phyloP scores from a whole-genome alignment of 2,329 filamentous ascomycete species.

The Aaosphaeria pasadenensis region DNA sequence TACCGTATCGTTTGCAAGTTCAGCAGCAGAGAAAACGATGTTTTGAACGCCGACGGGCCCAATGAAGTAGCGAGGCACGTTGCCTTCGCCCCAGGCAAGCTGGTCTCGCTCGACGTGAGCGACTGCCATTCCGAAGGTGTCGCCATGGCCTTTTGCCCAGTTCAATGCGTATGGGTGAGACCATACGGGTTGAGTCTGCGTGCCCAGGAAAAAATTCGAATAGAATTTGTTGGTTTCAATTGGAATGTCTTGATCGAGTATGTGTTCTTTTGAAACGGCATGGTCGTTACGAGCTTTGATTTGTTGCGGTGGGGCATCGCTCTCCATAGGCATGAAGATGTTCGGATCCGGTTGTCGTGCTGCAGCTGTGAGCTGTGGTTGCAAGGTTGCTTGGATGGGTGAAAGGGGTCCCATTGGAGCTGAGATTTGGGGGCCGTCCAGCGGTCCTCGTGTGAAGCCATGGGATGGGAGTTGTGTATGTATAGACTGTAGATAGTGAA shows the following conservation, averaged over 20 bases:
- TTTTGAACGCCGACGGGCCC: conserved; percentile 84
- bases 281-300: conserved; percentile 39
- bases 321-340: conserved; percentile 43
- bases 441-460: conserved; percentile 26
- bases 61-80: conserved; percentile 65
- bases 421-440: conserved; percentile 15
- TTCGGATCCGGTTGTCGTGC: conserved; percentile 15
- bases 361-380: conserved; percentile 21
- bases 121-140: conserved; percentile 74
- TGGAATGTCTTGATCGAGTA: conserved; percentile 41
- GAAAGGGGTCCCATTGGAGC: conserved; percentile 17
- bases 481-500: conserved; percentile 18
- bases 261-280: conserved; percentile 38
- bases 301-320: conserved; percentile 37
- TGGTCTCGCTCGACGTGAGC: conserved; percentile 71
- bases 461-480: conserved; percentile 27
- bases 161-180: conserved; percentile 60
- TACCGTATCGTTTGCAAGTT: conserved; percentile 62
- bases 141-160: conserved; percentile 50
- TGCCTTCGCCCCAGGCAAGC: conserved; percentile 47
- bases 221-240: conserved; percentile 72
- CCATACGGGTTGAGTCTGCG: conserved; percentile 66
- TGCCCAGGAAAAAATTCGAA: conserved; percentile 74
- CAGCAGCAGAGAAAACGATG: conserved; percentile 73
- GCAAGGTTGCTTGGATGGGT: conserved; percentile 26